phyloP scores from a whole-genome alignment of 2,329 filamentous ascomycete genomes.

The Macrophomina phaseolina region DNA sequence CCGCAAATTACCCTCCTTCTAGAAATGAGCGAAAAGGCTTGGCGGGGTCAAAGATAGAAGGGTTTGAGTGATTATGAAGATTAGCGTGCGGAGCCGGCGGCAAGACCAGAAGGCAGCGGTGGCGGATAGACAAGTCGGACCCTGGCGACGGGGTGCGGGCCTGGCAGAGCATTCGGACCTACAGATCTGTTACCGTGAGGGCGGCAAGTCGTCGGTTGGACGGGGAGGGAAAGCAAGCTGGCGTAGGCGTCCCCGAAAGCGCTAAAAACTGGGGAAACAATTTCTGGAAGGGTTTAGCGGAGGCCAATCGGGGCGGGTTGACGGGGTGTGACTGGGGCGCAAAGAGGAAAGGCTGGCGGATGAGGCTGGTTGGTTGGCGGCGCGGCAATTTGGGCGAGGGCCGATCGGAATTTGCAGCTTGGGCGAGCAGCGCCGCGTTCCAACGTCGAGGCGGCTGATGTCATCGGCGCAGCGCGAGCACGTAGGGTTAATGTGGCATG shows the following conservation, averaged over 20 bases:
- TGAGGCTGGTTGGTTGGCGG: conserved; percentile 18
- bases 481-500: not conserved
- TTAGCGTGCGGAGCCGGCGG: not conserved
- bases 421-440: not conserved
- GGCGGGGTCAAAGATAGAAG: not conserved
- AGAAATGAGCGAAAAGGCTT: not conserved
- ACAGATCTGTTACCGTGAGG: not conserved
- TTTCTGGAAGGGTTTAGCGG: not conserved
- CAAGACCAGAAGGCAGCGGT: not conserved
- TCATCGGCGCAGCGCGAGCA: not conserved
- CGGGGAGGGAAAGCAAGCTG: not conserved
- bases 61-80: not conserved
- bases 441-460: conserved; percentile 4
- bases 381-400: conserved; percentile 15
- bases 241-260: not conserved
- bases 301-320: conserved; percentile 13
- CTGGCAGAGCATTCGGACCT: conserved; percentile 1
- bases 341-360: conserved; percentile 9
- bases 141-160: not conserved
- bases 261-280: conserved; percentile 22
- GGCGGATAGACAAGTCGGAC: not conserved
- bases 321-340: not conserved
- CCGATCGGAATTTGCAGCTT: conserved; percentile 13
- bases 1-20: conserved; percentile 14
- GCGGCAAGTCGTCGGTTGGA: not conserved